Percentiles rank a stretch among this genome's conserved stretches.
These are phyloP conservation scores for Artemisia argyi DNA, from an alignment of 129 eudicot genomes.

Conservation along the genomic window DNA sequence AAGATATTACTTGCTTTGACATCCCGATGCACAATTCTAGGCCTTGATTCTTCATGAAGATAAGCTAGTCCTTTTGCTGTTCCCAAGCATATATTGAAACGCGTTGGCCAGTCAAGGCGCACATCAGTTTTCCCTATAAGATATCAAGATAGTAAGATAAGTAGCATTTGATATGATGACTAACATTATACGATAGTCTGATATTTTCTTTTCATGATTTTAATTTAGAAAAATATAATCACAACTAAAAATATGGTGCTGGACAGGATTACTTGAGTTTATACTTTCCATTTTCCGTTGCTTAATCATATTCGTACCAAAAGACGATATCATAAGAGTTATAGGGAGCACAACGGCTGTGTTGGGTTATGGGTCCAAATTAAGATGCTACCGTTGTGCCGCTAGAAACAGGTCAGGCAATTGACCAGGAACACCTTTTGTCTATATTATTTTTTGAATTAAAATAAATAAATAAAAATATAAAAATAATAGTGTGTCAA, in stretches of 20 bases:
- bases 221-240: neutral
- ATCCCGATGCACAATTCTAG: conserved; percentile 34
- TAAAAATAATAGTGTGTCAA: neutral
- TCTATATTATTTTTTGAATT: neutral
- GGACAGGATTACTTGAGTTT: neutral
- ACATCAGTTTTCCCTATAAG: conserved; percentile 36
- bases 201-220: neutral
- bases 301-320: too few relatives aligned
- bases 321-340: too few relatives aligned
- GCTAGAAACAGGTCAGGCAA: too few relatives aligned
- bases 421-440: conserved; percentile 6
- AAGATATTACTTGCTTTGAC: conserved; percentile 22
- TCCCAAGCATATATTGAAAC: conserved; percentile 63
- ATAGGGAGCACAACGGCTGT: neutral
- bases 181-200: neutral
- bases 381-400: too few relatives aligned
- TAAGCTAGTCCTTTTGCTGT: conserved; percentile 61
- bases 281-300: conserved; percentile 4
- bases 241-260: neutral
- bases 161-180: neutral
- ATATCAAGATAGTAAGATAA: neutral
- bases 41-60: conserved; percentile 55
- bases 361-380: neutral
- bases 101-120: conserved; percentile 52
- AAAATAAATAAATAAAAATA: too few relatives aligned